These are phyloP conservation scores for Cryptosporidium muris DNA, from an alignment of 169 alveolate genomes.

Conservation along the genomic window DNA sequence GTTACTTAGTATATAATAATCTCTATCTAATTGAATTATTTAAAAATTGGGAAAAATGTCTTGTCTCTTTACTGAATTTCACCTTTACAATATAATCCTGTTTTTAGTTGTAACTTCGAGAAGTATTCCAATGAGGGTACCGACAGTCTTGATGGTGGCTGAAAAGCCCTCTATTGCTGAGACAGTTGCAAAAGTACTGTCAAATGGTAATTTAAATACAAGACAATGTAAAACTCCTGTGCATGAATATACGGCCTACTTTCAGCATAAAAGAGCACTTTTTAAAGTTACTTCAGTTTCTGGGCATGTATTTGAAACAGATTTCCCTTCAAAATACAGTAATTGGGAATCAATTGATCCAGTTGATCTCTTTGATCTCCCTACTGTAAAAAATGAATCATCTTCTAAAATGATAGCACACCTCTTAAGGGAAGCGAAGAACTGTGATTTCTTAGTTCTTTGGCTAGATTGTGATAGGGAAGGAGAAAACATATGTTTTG, in stretches of 20 bases:
- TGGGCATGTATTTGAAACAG: conserved; percentile 96
- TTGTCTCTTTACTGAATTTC: too few relatives aligned
- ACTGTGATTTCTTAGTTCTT: conserved; percentile 89
- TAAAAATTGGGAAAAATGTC: too few relatives aligned
- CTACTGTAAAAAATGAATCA: conserved; percentile 84
- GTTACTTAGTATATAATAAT: too few relatives aligned
- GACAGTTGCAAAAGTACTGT: conserved; percentile 92
- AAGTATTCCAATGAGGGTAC: conserved; percentile 3
- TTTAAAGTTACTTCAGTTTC: conserved; percentile 88
- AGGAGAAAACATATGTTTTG: conserved; percentile 99
- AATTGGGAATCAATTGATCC: conserved; percentile 95
- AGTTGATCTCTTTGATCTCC: conserved; percentile 92
- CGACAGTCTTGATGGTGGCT: conserved; percentile 96
- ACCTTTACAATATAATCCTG: too few relatives aligned
- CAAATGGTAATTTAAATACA: conserved; percentile 78
- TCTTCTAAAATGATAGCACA: conserved; percentile 83
- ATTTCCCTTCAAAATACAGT: conserved; percentile 91
- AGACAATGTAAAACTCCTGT: conserved; percentile 84
- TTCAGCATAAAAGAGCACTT: conserved; percentile 81
- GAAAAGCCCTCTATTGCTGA: conserved; percentile 99
- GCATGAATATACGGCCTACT: conserved; percentile 85
- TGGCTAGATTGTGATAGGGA: conserved; percentile 99
- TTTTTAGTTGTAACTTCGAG: too few relatives aligned
- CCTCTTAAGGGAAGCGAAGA: conserved; percentile 87
- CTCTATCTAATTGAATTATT: too few relatives aligned